phyloP scores from a whole-genome alignment of 1,284 basidiomycete species.

The Vanrija sp. region DNA sequence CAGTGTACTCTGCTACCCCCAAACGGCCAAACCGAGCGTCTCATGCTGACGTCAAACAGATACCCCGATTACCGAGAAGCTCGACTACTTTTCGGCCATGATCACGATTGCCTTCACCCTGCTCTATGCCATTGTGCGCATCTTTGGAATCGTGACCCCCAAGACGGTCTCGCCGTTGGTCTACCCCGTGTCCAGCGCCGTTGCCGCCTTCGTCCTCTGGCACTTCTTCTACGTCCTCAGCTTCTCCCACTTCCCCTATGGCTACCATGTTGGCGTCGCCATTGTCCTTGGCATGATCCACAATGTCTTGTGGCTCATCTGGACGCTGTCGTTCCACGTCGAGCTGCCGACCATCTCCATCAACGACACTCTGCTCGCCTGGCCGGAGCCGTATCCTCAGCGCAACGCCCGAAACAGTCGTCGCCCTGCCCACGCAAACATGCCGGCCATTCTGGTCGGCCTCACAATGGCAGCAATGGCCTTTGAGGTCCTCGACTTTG shows the following conservation, averaged over 20 bases:
- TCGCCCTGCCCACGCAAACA: slow-evolving; percentile 12
- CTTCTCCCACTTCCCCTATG: slow-evolving; percentile 76
- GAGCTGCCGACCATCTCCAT: slow-evolving; percentile 24
- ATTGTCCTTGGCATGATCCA: slow-evolving; percentile 63
- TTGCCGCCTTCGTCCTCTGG: slow-evolving; percentile 31
- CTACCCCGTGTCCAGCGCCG: slow-evolving; percentile 21
- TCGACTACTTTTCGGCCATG: slow-evolving; percentile 95
- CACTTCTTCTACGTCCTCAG: slow-evolving; percentile 56
- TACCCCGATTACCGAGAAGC: slow-evolving; percentile 73
- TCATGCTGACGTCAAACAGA: slow-evolving; percentile 55
- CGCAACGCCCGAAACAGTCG: slow-evolving; percentile 35
- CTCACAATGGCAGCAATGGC: slow-evolving; percentile 72
- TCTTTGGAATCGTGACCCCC: slow-evolving; percentile 60
- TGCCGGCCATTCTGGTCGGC: slow-evolving; percentile 59
- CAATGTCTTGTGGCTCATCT: slow-evolving; percentile 80
- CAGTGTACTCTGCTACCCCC: too few relatives aligned
- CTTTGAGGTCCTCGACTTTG: slow-evolving; percentile 90
- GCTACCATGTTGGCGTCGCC: slow-evolving; percentile 91
- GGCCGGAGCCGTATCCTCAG: slow-evolving; percentile 27
- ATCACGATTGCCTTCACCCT: slow-evolving; percentile 71
- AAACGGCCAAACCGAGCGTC: too few relatives aligned
- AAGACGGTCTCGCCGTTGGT: slow-evolving; percentile 18
- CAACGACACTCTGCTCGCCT: slow-evolving; percentile 1
- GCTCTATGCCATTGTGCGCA: slow-evolving; percentile 68
- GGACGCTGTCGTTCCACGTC: slow-evolving; percentile 58